phyloP scores from a whole-genome alignment of 2,329 filamentous ascomycete species.

The Xylariaceae sp. region DNA sequence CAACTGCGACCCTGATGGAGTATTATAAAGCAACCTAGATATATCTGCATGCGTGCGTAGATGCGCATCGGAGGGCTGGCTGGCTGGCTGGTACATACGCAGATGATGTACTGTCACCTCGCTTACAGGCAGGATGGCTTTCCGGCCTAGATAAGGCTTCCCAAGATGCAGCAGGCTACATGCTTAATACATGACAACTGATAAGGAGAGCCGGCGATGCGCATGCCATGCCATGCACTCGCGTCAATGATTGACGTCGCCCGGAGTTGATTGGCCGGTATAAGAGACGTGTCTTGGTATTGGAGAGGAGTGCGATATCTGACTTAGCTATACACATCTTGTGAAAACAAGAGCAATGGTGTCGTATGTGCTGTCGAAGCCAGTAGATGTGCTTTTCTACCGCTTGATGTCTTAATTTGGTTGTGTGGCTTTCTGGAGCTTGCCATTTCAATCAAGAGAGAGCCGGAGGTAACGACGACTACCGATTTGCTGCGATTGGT shows the following conservation, averaged over 20 bases:
- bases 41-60: not conserved
- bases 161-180: not conserved
- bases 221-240: not conserved
- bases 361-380: too few species aligned
- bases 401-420: not conserved
- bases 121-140: not conserved
- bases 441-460: not conserved
- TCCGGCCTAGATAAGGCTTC: not conserved
- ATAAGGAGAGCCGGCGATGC: not conserved
- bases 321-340: too few species aligned
- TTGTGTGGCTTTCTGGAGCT: too few species aligned
- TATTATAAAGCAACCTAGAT: not conserved
- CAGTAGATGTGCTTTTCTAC: too few species aligned
- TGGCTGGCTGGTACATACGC: not conserved
- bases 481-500: conserved; percentile 21
- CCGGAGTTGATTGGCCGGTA: not conserved
- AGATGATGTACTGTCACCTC: not conserved
- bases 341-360: too few species aligned
- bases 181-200: not conserved
- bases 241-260: not conserved
- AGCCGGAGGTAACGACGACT: conserved; percentile 7
- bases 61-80: not conserved
- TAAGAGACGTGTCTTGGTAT: not conserved
- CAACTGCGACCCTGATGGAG: not conserved
- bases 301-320: not conserved